A percentile compares a stretch with the other conserved stretches of the same genome.
Evolutionary conservation across 176 grass and related monocot genomes (phyloP).

Genomic region (Oropetium thomaeum): DNA sequence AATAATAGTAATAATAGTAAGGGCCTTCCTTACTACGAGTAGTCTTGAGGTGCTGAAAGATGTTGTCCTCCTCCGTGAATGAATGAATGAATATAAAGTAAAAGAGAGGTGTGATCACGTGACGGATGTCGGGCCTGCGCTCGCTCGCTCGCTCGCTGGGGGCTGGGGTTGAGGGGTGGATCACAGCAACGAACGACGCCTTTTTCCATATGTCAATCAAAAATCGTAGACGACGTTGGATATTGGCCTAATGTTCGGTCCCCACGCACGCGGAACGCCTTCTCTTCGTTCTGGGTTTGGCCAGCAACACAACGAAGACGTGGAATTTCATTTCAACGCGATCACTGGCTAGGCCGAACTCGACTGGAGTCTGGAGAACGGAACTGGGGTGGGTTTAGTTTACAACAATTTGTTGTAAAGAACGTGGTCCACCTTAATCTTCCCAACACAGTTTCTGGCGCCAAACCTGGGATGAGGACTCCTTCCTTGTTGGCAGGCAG

Average conservation of each 20-base stretch:
- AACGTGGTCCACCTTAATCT: constrained; percentile 24
- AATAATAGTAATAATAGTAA: no score
- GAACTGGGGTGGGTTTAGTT: no score
- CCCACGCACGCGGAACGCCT: neutral
- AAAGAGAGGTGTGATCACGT: neutral
- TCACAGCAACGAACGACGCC: no score
- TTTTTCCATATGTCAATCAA: no score
- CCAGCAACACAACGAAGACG: neutral
- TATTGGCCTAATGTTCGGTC: constrained; percentile 49
- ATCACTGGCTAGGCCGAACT: neutral
- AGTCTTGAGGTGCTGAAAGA: neutral
- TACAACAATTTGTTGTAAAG: no score
- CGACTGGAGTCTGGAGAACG: no score
- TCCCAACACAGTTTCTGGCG: neutral
- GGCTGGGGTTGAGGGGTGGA: neutral
- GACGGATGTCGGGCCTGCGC: constrained; percentile 7
- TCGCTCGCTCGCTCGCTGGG: no score
- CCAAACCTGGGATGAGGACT: neutral
- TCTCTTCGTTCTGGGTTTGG: constrained; percentile 19
- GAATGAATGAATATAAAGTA: neutral
- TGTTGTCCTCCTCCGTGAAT: neutral
- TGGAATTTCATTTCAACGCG: constrained; percentile 38
- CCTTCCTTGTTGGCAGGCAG: no score
- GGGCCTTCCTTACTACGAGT: no score
- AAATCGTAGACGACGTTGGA: constrained; percentile 23